phyloP scores from a whole-genome alignment of 441 rosid genomes.

The Adansonia madagascariensis region DNA sequence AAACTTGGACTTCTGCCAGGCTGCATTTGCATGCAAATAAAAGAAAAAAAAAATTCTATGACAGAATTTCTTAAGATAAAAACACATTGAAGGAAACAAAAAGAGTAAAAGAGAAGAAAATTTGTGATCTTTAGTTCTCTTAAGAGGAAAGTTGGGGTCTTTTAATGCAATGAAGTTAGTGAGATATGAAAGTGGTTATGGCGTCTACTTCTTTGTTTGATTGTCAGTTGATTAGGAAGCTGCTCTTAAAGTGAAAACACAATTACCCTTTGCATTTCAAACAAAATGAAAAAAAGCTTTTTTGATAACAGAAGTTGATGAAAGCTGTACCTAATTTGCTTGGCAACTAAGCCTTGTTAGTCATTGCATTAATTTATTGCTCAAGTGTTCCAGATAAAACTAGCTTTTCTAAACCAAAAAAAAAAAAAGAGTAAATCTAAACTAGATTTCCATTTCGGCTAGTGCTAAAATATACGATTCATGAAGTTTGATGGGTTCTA shows the following conservation, averaged over 20 bases:
- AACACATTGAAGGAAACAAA: background rate
- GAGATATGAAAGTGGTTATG: conserved; percentile 33
- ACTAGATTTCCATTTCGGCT: conserved; percentile 1
- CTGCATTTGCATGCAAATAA: conserved; percentile 19
- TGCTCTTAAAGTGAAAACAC: background rate
- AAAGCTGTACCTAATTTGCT: conserved; percentile 29
- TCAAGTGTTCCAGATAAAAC: conserved; percentile 8
- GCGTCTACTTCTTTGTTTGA: conserved; percentile 35
- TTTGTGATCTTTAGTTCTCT: conserved; percentile 9
- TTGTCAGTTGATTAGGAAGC: conserved; percentile 26
- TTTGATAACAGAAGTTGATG: background rate
- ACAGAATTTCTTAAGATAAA: background rate
- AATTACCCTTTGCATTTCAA: conserved; percentile 38
- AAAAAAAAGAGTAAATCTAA: background rate
- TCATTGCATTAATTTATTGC: conserved; percentile 9
- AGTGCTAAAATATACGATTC: conserved; percentile 3
- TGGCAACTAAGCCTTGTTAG: conserved; percentile 21
- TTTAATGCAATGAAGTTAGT: background rate
- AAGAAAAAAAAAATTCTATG: background rate
- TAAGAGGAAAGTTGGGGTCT: conserved; percentile 15
- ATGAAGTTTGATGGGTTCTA: conserved; percentile 1
- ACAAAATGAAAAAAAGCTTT: background rate
- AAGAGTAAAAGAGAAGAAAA: conserved; percentile 12
- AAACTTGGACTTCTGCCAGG: background rate
- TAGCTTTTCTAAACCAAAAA: conserved; percentile 15